Conservation (phyloP, 108 stramenopile species). For the Cyclotella choctawhatcheeana region DNA sequence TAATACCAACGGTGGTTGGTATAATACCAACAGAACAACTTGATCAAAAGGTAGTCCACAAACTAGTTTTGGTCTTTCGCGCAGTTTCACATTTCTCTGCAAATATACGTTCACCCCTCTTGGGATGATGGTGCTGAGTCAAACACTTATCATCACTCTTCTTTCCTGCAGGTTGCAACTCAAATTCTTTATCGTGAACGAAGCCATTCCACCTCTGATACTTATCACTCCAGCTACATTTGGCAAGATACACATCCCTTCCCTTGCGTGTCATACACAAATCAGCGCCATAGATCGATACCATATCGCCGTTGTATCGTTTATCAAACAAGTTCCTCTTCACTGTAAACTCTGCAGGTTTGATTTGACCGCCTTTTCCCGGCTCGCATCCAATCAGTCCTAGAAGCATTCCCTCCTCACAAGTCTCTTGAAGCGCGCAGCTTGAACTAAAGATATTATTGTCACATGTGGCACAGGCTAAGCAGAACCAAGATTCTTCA, state of each 20-base stretch:
- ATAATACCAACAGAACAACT: background rate
- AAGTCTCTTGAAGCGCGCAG: constrained; percentile 5
- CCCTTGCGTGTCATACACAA: constrained; percentile 8
- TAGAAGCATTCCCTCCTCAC: constrained; percentile 18
- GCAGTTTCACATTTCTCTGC: constrained; percentile 27
- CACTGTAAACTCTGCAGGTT: constrained; percentile 2
- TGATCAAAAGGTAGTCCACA: constrained; percentile 32
- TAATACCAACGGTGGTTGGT: too few species aligned
- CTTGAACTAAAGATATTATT: constrained; percentile 1
- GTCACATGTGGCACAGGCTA: constrained; percentile 25
- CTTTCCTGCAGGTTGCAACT: constrained; percentile 24
- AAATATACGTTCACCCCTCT: constrained; percentile 29
- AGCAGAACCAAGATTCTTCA: constrained; percentile 20
- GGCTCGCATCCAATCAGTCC: constrained; percentile 16
- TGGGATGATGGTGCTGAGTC: constrained; percentile 48
- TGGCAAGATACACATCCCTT: background rate
- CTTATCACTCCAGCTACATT: constrained; percentile 8
- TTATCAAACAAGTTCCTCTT: background rate
- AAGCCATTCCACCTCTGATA: constrained; percentile 24
- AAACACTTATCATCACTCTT: constrained; percentile 21
- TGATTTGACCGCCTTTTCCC: background rate
- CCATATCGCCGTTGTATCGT: background rate
- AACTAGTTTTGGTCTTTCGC: constrained; percentile 14
- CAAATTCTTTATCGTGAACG: constrained; percentile 25
- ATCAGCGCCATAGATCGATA: constrained; percentile 1